A percentile compares a stretch with the other conserved stretches of the same genome.
These are phyloP conservation scores for Porcisia deanei DNA, from an alignment of 208 protist genomes.

Conservation along the genomic window DNA sequence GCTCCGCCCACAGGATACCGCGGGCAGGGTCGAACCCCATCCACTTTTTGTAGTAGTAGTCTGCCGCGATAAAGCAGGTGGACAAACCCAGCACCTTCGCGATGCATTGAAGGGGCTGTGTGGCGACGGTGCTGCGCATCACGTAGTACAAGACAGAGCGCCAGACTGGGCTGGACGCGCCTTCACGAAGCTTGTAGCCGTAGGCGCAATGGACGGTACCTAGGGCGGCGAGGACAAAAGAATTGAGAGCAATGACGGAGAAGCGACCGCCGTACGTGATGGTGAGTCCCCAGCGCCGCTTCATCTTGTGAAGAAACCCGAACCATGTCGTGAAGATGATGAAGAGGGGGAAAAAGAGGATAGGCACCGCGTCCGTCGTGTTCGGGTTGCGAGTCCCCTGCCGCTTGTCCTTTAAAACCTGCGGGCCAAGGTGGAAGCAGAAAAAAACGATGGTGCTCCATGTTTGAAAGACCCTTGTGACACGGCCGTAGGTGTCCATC, in stretches of 20 bases:
- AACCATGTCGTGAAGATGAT: constrained; percentile 46
- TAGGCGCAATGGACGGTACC: constrained; percentile 67
- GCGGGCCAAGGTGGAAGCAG: constrained; percentile 63
- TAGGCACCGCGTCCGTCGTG: constrained; percentile 24
- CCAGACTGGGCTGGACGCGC: constrained; percentile 8
- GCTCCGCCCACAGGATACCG: constrained; percentile 72
- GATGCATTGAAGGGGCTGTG: constrained; percentile 30
- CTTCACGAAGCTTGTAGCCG: constrained; percentile 37
- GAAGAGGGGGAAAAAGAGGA: constrained; percentile 73
- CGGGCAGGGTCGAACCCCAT: constrained; percentile 66
- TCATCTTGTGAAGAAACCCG: constrained; percentile 66
- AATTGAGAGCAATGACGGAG: constrained; percentile 58
- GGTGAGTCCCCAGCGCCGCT: constrained; percentile 55
- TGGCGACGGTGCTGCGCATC: constrained; percentile 8
- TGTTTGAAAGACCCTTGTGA: constrained; percentile 69
- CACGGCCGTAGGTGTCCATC: constrained; percentile 58
- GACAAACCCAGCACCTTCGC: constrained; percentile 38
- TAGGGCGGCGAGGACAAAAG: constrained; percentile 66
- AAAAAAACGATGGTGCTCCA: constrained; percentile 57
- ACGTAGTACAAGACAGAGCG: constrained; percentile 11
- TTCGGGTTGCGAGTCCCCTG: constrained; percentile 1
- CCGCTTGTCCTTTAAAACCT: constrained; percentile 38
- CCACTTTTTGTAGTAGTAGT: constrained; percentile 76
- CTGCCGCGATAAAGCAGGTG: constrained; percentile 45
- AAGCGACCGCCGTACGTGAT: constrained; percentile 65